Evolutionary conservation across 2,329 filamentous ascomycete genomes (phyloP), one percentile per base, ranked within the genome.

Genomic region (Claviceps cyperi): DNA sequence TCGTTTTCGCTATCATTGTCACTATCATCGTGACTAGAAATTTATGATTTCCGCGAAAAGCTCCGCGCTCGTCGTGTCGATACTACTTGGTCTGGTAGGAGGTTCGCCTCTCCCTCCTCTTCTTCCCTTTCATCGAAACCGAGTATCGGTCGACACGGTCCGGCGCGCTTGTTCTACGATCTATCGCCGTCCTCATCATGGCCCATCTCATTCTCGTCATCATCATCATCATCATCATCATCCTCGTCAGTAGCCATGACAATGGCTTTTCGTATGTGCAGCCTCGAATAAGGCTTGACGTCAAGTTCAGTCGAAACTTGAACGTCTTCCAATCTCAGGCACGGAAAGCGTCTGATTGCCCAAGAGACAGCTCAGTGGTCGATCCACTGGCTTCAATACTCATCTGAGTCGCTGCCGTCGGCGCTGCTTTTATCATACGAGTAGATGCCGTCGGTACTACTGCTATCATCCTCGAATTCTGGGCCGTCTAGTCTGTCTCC

Each of bases 361-460:
- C 41, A 19, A 17, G 8, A 5, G 22, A 11, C 35, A 43, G 17
- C 15, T 54, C 51, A n/a, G 54, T 69, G 65, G 38, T 69, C 66
- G 5, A 70, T 69, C 0, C 64, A 65, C 0, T 67, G 65, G 43
- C 65, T 67, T 36, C 70, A 68, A 14, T 70, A 69, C 43, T 64
- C 59, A 28, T 66, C 56, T 2, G 54, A 51, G 0, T 60, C 57
- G 22, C 2, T 24, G 22, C 6, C 22, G 6, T 24, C 7, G 22
- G 22, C 22, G 24, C 0, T 24, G 6, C 24, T 24, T 1, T 24
- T 7, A 8, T 24, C 24, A 24, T 24, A 1, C 6, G 24, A 7
- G 24, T 8, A 6, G 24, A 7, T 24, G 6, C 5, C 6, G 5
- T 24, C 24, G 24, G 8, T 28, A 2, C 24, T 28, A 8, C 7